Percentiles rank a stretch among this genome's conserved stretches.
Evolutionary conservation across 345 rosid species (phyloP).

Genomic region (Populus alba): DNA sequence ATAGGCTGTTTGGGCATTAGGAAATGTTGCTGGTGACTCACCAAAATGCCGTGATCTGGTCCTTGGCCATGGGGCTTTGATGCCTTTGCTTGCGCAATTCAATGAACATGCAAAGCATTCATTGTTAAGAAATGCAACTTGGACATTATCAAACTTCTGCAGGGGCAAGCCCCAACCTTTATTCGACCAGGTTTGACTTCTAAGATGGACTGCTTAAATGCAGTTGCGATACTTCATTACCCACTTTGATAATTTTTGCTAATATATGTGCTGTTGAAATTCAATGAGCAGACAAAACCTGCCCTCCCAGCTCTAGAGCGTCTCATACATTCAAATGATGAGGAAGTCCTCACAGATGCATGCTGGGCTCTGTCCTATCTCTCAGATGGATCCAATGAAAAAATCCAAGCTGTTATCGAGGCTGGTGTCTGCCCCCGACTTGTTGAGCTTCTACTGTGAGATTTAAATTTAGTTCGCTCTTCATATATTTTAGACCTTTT

Average conservation of each 20-base stretch:
- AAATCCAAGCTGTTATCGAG: constrained; percentile 35
- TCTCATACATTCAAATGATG: constrained; percentile 25
- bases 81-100: constrained; percentile 25
- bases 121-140: constrained; percentile 33
- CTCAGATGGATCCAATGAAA: constrained; percentile 32
- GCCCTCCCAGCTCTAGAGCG: constrained; percentile 26
- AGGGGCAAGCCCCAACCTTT: constrained; percentile 38
- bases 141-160: constrained; percentile 33
- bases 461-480: neutral
- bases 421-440: constrained; percentile 25
- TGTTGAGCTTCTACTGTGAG: constrained; percentile 25
- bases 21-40: constrained; percentile 36
- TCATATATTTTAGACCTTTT: neutral
- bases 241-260: neutral
- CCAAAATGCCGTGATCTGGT: constrained; percentile 32
- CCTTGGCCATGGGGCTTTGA: constrained; percentile 24
- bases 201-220: neutral
- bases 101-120: constrained; percentile 31
- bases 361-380: constrained; percentile 37
- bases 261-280: neutral
- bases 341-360: constrained; percentile 31
- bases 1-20: constrained; percentile 35
- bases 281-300: constrained; percentile 24
- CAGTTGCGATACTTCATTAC: neutral
- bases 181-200: constrained; percentile 27